Conservation (phyloP, 2,329 filamentous ascomycete species). For the Plenodomus lindquistii region DNA sequence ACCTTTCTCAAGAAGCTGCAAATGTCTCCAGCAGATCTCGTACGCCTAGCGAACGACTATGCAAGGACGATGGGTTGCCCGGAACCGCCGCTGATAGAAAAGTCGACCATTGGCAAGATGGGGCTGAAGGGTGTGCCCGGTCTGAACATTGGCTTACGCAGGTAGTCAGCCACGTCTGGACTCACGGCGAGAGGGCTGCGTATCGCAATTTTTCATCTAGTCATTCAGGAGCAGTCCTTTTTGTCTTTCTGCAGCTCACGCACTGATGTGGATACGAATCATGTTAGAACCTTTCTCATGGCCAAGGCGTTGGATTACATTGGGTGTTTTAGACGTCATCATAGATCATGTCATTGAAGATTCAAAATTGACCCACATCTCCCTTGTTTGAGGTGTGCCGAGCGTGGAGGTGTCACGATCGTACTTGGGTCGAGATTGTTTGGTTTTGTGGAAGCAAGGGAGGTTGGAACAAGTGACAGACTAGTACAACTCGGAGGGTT, state of each 20-base stretch:
- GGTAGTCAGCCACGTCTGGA: neutral
- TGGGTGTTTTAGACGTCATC: neutral
- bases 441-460: conserved; percentile 10
- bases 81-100: conserved; percentile 52
- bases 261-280: neutral
- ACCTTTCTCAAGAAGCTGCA: conserved; percentile 50
- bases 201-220: neutral
- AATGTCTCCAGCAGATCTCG: conserved; percentile 44
- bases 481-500: no score
- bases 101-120: conserved; percentile 53
- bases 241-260: neutral
- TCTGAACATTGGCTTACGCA: conserved; percentile 38
- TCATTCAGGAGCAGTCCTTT: neutral
- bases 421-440: neutral
- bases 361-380: neutral
- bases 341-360: neutral
- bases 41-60: conserved; percentile 50
- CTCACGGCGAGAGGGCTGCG: neutral
- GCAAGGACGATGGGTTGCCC: conserved; percentile 50
- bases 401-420: neutral
- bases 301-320: neutral
- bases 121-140: conserved; percentile 52
- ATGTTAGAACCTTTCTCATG: neutral
- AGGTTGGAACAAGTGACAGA: no score
- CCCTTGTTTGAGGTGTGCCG: conserved; percentile 4